These are phyloP conservation scores for Ophiocordyceps polyrhachis-furcata DNA, from an alignment of 2,329 filamentous ascomycete species.

Conservation along the genomic window DNA sequence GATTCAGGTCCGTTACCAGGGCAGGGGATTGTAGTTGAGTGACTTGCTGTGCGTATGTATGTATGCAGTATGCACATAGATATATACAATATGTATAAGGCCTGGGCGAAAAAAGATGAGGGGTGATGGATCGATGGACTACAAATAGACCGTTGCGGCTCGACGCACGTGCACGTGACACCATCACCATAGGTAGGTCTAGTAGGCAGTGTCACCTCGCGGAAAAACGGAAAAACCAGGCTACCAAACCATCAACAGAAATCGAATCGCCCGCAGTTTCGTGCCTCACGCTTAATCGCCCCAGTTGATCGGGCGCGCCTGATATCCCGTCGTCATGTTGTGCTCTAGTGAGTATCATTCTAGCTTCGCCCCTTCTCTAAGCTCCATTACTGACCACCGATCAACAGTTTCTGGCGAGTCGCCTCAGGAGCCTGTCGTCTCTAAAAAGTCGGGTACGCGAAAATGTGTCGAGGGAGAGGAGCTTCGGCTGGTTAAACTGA, in stretches of 20 bases:
- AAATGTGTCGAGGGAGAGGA: background rate
- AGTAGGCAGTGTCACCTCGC: background rate
- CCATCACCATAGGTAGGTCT: too few species aligned
- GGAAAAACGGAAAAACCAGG: background rate
- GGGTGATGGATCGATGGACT: too few species aligned
- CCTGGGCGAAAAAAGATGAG: too few species aligned
- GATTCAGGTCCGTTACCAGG: background rate
- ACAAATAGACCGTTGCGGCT: too few species aligned
- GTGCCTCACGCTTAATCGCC: too few species aligned
- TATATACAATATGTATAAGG: too few species aligned
- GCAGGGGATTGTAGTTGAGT: background rate
- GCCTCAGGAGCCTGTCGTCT: constrained; percentile 86
- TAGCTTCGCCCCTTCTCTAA: too few species aligned
- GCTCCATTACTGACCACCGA: constrained; percentile 3
- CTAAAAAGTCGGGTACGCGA: constrained; percentile 70
- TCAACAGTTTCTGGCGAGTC: constrained; percentile 79
- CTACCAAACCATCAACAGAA: background rate
- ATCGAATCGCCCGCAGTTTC: background rate
- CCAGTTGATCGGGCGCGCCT: constrained; percentile 4
- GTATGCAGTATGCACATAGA: too few species aligned
- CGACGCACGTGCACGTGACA: too few species aligned
- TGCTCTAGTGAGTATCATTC: constrained; percentile 22
- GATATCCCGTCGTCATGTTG: constrained; percentile 21
- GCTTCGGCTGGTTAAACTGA: background rate
- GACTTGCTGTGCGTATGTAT: too few species aligned